phyloP scores from a whole-genome alignment of 2,329 filamentous ascomycete species.

The Hymenoscyphus repandus region DNA sequence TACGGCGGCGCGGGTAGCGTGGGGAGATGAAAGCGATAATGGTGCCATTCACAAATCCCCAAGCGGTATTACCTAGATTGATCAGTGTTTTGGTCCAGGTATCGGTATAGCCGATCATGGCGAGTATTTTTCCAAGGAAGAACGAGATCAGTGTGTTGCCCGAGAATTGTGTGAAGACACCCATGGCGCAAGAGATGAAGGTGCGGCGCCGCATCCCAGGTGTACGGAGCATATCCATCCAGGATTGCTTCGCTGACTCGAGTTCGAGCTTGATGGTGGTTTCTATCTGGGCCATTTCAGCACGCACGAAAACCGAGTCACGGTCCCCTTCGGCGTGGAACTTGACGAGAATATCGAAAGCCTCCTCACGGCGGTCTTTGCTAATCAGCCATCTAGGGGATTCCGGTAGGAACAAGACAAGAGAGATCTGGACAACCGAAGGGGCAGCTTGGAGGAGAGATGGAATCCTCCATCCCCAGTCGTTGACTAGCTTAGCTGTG shows the following conservation, averaged over 20 bases:
- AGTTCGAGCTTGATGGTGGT: conserved; percentile 50
- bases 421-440: conserved; percentile 20
- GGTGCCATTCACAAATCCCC: conserved; percentile 40
- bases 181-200: conserved; percentile 44
- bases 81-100: conserved; percentile 41
- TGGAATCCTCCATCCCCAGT: conserved; percentile 39
- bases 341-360: conserved; percentile 46
- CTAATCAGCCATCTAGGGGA: conserved; percentile 52
- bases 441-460: conserved; percentile 35
- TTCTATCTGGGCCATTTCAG: conserved; percentile 56
- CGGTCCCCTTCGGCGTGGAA: conserved; percentile 49
- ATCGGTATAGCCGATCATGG: conserved; percentile 40
- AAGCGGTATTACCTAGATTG: conserved; percentile 41
- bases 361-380: conserved; percentile 52
- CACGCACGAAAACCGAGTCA: conserved; percentile 47
- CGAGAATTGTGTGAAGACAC: conserved; percentile 50
- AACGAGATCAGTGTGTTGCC: conserved; percentile 39
- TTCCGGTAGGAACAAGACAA: conserved; percentile 43
- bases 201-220: conserved; percentile 45
- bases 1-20: conserved; percentile 41
- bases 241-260: conserved; percentile 47
- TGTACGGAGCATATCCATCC: conserved; percentile 47
- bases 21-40: conserved; percentile 38
- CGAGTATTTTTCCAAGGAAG: conserved; percentile 44
- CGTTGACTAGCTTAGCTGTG: conserved; percentile 37